Percentiles rank a stretch among this genome's conserved stretches.
These are phyloP conservation scores for Grosmannia huntii DNA, from an alignment of 2,329 filamentous ascomycete genomes.

Conservation along the genomic window DNA sequence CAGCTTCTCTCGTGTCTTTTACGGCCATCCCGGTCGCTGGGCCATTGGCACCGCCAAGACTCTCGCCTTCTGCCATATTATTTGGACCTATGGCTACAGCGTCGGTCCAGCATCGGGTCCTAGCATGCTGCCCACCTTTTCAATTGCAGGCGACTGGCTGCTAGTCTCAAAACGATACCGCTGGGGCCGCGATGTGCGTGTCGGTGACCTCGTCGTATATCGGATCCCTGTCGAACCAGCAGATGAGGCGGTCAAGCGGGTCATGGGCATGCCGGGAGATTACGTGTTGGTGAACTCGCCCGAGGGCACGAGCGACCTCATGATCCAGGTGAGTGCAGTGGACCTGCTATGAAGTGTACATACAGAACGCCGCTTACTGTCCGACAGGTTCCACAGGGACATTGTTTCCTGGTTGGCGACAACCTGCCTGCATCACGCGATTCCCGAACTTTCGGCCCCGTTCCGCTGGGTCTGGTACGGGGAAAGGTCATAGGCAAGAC, in stretches of 20 bases:
- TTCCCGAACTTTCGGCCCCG: slow-evolving; percentile 72
- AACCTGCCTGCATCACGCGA: slow-evolving; percentile 76
- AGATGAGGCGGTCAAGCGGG: slow-evolving; percentile 60
- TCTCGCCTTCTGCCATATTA: slow-evolving; percentile 35
- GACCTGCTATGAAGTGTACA: neutral
- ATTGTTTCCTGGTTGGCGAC: slow-evolving; percentile 85
- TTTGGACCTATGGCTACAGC: slow-evolving; percentile 48
- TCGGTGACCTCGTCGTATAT: slow-evolving; percentile 80
- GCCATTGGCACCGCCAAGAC: slow-evolving; percentile 33
- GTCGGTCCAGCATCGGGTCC: slow-evolving; percentile 53
- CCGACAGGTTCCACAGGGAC: slow-evolving; percentile 70
- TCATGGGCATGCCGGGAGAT: slow-evolving; percentile 64
- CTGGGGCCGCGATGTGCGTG: slow-evolving; percentile 47
- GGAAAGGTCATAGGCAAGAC: slow-evolving; percentile 63
- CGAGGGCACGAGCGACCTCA: slow-evolving; percentile 31
- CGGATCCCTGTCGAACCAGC: slow-evolving; percentile 56
- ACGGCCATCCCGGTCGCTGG: slow-evolving; percentile 28
- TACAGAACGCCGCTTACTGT: neutral
- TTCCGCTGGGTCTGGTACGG: slow-evolving; percentile 72
- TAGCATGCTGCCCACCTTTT: slow-evolving; percentile 83
- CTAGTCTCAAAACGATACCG: slow-evolving; percentile 56
- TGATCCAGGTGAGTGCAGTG: slow-evolving; percentile 48
- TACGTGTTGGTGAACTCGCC: slow-evolving; percentile 58
- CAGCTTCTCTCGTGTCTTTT: slow-evolving; percentile 15
- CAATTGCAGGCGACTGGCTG: slow-evolving; percentile 52